Base-by-base conservation (phyloP, 2,329 filamentous ascomycete species). In the Phyllosticta citrichinensis region DNA sequence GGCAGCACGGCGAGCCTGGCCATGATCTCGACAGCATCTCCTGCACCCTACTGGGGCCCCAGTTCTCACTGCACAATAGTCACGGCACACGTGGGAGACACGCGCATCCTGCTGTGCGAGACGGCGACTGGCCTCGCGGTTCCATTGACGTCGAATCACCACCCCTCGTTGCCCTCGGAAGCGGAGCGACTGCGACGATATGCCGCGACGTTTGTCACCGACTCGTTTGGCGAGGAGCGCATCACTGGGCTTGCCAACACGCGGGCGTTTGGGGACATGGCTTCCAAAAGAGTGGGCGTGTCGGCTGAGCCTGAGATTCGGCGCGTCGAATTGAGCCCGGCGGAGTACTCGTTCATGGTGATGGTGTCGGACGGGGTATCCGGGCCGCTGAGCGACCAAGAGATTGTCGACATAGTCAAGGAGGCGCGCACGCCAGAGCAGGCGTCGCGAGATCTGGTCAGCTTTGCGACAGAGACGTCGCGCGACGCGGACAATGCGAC, bases 171-270 rank as follows among this genome's bases (percentile, higher is more conserved):
- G 4, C 94, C 94, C 0, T 80, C 86, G 60, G 94, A 99, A 77
- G 87, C 88, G 10, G 86, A 85, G 52, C 85, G 94, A 8, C 81
- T 99, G 24, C 87, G 92, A 53, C 87, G 92, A 56, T 97, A 92
- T 71, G 89, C 91, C 1, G 84, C 88, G 30, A 87, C 87, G 2
- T 93, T 97, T 71, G 87, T 96, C 19, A 94, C 93, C 0, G 94
- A 99, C 75, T 95, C 90, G 35, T 99, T 99, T 73, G 94, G 94
- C 70, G 94, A 99, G 76, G 92, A 97, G 75, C 91, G 94, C 66
- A 94, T 99, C 74, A 87, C 87, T 14, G 93, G 94, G 0, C 81
- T 99, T 0, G 94, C 94, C 66, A 99, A 99, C 76, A 95, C 90
- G 33, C 88, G 94, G 30, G 83, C 94, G 3, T 97, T 99, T 71